Evolutionary conservation across 1,284 basidiomycete species (phyloP).

Genomic region (Rhodofomes roseus): DNA sequence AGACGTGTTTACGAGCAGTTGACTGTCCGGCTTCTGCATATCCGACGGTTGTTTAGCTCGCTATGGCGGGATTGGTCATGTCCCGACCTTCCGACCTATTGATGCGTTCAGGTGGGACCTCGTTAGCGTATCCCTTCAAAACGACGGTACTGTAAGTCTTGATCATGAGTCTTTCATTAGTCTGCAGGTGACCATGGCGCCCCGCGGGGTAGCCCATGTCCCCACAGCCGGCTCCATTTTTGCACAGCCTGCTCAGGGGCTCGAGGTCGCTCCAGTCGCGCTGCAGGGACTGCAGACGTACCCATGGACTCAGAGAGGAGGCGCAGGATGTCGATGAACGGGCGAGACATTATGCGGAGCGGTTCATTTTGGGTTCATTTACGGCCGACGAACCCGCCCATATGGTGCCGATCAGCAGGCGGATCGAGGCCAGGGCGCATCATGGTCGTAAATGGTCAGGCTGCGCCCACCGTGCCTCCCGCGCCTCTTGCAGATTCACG

Average conservation of each 20-base stretch:
- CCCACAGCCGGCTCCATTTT: neutral
- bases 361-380: neutral
- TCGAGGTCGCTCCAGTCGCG: neutral
- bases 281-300: neutral
- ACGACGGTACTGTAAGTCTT: neutral
- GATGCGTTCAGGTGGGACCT: neutral
- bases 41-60: neutral
- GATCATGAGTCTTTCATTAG: neutral
- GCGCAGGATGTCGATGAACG: neutral
- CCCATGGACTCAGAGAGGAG: neutral
- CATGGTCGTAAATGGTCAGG: neutral
- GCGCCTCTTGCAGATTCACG: neutral
- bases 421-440: neutral
- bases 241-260: neutral
- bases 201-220: neutral
- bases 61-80: neutral
- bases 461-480: neutral
- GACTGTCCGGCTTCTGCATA: neutral
- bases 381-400: neutral
- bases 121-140: neutral
- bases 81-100: neutral
- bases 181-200: conserved; percentile 2
- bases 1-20: neutral
- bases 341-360: neutral
- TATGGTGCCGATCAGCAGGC: neutral